Evolutionary conservation across 495 filamentous ascomycete genomes (phyloP).

Genomic region (Penicillium angulare): DNA sequence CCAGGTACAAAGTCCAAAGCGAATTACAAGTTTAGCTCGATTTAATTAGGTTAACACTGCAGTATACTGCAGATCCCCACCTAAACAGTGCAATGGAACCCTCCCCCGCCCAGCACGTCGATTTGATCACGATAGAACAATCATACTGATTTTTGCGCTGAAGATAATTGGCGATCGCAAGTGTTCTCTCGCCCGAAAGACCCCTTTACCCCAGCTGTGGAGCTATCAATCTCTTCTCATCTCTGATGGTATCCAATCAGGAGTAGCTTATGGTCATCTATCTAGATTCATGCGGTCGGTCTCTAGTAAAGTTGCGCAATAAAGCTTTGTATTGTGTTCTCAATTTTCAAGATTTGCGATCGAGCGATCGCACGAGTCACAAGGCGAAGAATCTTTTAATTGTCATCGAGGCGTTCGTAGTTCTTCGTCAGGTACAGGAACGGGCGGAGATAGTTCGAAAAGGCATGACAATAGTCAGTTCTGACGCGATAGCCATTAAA

Average conservation of each 20-base stretch:
- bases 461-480: too few species aligned
- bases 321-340: neutral
- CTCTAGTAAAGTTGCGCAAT: neutral
- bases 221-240: neutral
- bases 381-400: too few species aligned
- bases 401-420: neutral
- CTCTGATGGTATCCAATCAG: neutral
- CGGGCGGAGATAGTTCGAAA: too few species aligned
- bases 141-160: neutral
- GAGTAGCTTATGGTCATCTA: neutral
- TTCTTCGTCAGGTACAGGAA: too few species aligned
- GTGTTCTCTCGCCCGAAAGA: neutral
- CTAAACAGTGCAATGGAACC: too few species aligned
- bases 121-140: neutral
- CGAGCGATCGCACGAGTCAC: too few species aligned
- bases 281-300: neutral
- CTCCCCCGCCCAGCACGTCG: neutral
- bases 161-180: neutral
- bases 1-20: too few species aligned
- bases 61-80: too few species aligned
- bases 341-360: neutral
- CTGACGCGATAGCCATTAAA: too few species aligned
- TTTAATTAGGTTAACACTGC: too few species aligned
- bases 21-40: neutral
- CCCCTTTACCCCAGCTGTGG: neutral